These are phyloP conservation scores for Trichoderma sp. DNA, from an alignment of 2,329 filamentous ascomycete genomes.

Conservation along the genomic window DNA sequence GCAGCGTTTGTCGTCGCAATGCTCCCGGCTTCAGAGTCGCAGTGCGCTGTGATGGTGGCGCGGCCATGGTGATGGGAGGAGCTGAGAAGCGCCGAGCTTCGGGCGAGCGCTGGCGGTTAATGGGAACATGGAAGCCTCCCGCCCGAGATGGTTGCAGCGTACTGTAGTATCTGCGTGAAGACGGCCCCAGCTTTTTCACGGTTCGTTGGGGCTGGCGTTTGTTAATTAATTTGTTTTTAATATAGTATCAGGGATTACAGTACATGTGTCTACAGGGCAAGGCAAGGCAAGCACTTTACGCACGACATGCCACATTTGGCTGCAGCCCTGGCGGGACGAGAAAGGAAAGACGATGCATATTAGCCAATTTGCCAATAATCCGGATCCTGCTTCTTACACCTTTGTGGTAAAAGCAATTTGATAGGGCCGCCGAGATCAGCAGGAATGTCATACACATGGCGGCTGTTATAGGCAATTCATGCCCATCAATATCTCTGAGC, in stretches of 20 bases:
- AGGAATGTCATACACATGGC: not conserved
- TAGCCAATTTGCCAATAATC: not conserved
- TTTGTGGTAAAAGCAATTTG: not conserved
- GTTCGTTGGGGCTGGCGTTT: not conserved
- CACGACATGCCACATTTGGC: not conserved
- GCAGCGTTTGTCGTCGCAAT: not conserved
- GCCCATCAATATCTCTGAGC: not conserved
- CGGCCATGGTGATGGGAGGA: conserved; percentile 18
- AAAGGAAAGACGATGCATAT: not conserved
- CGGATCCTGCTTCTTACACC: not conserved
- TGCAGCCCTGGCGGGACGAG: not conserved
- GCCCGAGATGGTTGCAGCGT: not conserved
- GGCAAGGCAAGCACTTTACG: not conserved
- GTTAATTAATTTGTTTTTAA: not conserved
- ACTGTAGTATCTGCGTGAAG: not conserved
- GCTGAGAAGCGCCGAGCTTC: conserved; percentile 23
- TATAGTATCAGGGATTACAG: not conserved
- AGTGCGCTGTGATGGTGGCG: conserved; percentile 17
- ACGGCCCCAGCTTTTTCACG: not conserved
- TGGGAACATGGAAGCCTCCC: not conserved
- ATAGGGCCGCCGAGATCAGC: not conserved
- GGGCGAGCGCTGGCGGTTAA: conserved; percentile 5
- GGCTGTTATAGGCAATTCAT: not conserved
- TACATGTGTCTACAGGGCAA: not conserved
- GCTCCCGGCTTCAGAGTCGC: conserved; percentile 19